Evolutionary conservation across 1,284 basidiomycete species (phyloP).

Genomic region (Apiotrichum domesticum): DNA sequence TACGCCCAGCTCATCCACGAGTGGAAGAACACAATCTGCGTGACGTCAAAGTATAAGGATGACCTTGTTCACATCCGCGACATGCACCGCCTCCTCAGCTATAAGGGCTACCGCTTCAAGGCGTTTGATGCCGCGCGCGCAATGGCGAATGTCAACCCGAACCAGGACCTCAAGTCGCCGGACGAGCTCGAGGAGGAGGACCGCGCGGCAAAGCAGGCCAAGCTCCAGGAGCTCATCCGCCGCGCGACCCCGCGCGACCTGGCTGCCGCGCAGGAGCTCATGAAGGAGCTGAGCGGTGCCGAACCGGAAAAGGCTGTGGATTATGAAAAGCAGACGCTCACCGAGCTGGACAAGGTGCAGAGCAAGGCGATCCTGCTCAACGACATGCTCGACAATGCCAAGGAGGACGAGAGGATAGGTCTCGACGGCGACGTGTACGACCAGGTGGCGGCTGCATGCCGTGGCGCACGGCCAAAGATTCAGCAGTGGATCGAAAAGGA

Average conservation of each 20-base stretch:
- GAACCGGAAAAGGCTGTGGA: conserved; percentile 92
- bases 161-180: conserved; percentile 38
- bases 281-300: conserved; percentile 92
- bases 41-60: conserved; percentile 86
- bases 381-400: conserved; percentile 94
- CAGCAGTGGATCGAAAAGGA: conserved; percentile 98
- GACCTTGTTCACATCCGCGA: conserved; percentile 96
- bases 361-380: conserved; percentile 88
- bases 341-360: conserved; percentile 90
- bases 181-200: conserved; percentile 91
- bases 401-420: conserved; percentile 70
- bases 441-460: conserved; percentile 83
- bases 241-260: conserved; percentile 93
- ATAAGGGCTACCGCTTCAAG: conserved; percentile 92
- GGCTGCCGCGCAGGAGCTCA: conserved; percentile 91
- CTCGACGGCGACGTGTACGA: conserved; percentile 87
- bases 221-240: conserved; percentile 95
- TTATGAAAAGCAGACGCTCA: conserved; percentile 79
- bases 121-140: conserved; percentile 54
- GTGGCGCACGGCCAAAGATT: conserved; percentile 81
- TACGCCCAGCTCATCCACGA: conserved; percentile 58
- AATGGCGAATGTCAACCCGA: conserved; percentile 49
- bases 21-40: conserved; percentile 94
- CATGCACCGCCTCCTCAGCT: conserved; percentile 91
- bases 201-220: conserved; percentile 71